phyloP scores from a whole-genome alignment of 2,329 filamentous ascomycete species.

The Colletotrichum chrysophilum region DNA sequence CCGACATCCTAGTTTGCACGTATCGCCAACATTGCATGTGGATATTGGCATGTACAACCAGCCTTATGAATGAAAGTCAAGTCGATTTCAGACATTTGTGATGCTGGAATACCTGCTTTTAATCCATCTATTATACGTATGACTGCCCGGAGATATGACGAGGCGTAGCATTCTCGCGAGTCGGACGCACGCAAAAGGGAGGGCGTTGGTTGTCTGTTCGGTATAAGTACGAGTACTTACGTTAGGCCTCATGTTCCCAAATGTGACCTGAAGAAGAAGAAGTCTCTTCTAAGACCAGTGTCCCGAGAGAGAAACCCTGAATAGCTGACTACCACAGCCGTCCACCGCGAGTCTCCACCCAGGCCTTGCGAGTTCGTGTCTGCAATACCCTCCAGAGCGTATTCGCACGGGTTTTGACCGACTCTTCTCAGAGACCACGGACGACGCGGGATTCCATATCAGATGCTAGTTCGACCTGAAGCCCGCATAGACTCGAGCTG shows the following conservation, averaged over 20 bases:
- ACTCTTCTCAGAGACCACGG: background rate
- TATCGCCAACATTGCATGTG: background rate
- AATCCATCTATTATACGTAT: background rate
- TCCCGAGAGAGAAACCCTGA: background rate
- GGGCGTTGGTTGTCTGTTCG: background rate
- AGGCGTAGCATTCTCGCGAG: background rate
- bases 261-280: too few species aligned
- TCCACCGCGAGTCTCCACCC: background rate
- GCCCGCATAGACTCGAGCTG: too few species aligned
- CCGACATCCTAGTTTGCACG: background rate
- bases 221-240: background rate
- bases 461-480: too few species aligned
- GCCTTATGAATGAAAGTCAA: background rate
- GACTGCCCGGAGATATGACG: background rate
- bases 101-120: background rate
- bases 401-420: background rate
- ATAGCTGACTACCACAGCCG: too few species aligned
- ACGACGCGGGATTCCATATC: background rate
- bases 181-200: background rate
- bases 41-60: background rate
- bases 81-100: background rate
- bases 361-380: background rate
- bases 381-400: background rate
- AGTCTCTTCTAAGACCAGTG: too few species aligned
- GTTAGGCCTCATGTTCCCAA: too few species aligned